Conservation (phyloP, 352 stramenopile species). For the Aphanomyces invadans region DNA sequence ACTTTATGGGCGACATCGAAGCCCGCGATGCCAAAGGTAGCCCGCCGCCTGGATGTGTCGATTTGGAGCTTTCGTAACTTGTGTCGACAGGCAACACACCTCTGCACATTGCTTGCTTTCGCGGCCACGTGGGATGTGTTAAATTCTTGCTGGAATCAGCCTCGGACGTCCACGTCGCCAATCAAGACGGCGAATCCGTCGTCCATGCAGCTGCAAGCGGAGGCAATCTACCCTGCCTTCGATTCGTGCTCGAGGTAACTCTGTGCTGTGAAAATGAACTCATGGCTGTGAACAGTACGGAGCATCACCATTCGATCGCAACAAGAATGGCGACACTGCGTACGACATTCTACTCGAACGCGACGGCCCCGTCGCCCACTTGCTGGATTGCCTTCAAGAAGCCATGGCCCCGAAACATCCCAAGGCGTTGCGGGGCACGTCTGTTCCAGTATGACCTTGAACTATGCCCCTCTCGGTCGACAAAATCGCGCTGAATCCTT, state of each 20-base stretch:
- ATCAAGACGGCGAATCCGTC: slow-evolving; percentile 42
- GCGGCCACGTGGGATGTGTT: slow-evolving; percentile 58
- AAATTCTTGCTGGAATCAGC: slow-evolving; percentile 70
- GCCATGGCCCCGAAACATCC: background rate
- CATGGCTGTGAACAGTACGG: background rate
- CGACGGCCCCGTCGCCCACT: background rate
- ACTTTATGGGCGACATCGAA: slow-evolving; percentile 59
- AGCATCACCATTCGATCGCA: background rate
- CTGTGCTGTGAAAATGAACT: background rate
- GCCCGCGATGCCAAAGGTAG: slow-evolving; percentile 43
- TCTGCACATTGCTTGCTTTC: slow-evolving; percentile 51
- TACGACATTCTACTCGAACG: slow-evolving; percentile 20
- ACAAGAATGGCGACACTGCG: slow-evolving; percentile 4
- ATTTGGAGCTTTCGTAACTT: background rate
- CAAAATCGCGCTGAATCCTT: background rate
- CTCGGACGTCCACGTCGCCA: slow-evolving; percentile 38
- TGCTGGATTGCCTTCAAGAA: slow-evolving; percentile 11
- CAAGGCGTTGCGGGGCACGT: background rate
- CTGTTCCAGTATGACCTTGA: background rate
- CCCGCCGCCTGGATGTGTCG: no score
- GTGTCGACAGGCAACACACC: slow-evolving; percentile 38
- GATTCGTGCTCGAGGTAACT: slow-evolving; percentile 35
- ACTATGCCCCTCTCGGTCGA: no score
- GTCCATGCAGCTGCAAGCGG: slow-evolving; percentile 64
- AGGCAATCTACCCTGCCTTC: slow-evolving; percentile 46